A percentile compares a stretch with the other conserved stretches of the same genome.
Conservation (phyloP, 495 filamentous ascomycete genomes). For the Tuber indicum region DNA sequence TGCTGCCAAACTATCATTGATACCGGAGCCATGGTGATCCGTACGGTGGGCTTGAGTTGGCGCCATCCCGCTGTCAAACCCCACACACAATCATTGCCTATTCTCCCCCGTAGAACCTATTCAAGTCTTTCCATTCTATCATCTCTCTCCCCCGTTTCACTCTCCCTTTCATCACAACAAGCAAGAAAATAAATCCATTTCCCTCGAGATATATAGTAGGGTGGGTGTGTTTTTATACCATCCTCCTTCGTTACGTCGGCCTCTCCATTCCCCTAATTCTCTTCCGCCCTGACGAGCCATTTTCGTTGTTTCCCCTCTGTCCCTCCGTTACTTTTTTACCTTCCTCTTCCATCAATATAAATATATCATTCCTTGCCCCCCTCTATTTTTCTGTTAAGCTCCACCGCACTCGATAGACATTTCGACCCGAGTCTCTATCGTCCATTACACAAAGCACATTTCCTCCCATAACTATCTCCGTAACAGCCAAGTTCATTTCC, state of each 20-base stretch:
- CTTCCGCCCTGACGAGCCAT: background rate
- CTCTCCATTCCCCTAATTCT: background rate
- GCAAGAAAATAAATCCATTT: background rate
- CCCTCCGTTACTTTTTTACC: background rate
- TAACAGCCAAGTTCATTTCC: too few species aligned
- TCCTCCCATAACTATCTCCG: too few species aligned
- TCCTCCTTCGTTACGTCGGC: background rate
- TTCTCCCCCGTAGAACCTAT: background rate
- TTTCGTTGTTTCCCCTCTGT: background rate
- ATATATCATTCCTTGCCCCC: too few species aligned
- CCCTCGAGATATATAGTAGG: background rate
- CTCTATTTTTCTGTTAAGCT: too few species aligned
- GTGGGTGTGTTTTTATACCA: background rate
- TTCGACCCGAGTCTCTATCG: too few species aligned
- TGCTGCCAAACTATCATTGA: background rate
- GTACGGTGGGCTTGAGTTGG: background rate
- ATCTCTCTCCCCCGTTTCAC: background rate
- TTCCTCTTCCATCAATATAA: background rate
- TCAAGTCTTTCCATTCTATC: background rate
- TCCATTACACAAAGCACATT: too few species aligned
- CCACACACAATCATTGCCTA: background rate
- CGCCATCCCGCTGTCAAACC: background rate
- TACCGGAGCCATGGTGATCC: background rate
- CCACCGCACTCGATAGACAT: too few species aligned
- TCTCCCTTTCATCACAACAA: background rate